A percentile compares a stretch with the other conserved stretches of the same genome.
phyloP scores from a whole-genome alignment of 768 basidiomycete genomes.

The Lactifluus pinguis region DNA sequence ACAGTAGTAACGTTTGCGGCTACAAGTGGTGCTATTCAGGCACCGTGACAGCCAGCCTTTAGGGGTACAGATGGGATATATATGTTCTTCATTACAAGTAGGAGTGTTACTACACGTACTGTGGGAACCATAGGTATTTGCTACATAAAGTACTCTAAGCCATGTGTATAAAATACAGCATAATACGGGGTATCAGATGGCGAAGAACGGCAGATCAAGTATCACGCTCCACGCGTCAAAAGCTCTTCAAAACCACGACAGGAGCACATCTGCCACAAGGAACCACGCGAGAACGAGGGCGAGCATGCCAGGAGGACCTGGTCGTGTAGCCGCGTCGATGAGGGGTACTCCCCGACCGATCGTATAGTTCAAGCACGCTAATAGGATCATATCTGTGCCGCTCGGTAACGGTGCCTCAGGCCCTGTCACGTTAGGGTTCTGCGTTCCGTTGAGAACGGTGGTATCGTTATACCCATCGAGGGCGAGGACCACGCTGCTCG shows the following conservation, averaged over 20 bases:
- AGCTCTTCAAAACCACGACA: background rate
- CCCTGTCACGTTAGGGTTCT: slow-evolving; percentile 28
- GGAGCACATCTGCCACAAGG: background rate
- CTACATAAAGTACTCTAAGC: background rate
- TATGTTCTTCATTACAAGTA: too few species aligned
- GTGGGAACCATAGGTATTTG: too few species aligned
- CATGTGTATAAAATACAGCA: background rate
- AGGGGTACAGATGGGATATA: too few species aligned
- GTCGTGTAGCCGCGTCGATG: slow-evolving; percentile 27
- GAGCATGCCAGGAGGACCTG: background rate
- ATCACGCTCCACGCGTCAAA: too few species aligned
- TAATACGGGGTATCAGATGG: background rate
- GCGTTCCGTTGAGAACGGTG: slow-evolving; percentile 15
- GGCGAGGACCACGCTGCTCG: slow-evolving; percentile 20
- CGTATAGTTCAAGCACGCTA: slow-evolving; percentile 54
- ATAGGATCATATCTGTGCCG: slow-evolving; percentile 38
- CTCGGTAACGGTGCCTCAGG: slow-evolving; percentile 44
- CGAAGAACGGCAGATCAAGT: too few species aligned
- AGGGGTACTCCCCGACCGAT: slow-evolving; percentile 53
- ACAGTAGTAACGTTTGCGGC: too few species aligned
- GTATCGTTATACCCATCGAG: slow-evolving; percentile 26
- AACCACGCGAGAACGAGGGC: background rate
- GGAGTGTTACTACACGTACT: too few species aligned
- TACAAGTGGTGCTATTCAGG: too few species aligned
- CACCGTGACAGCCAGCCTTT: too few species aligned